Base-by-base conservation (phyloP, 331 rosid species). In the Cydonia oblonga region DNA sequence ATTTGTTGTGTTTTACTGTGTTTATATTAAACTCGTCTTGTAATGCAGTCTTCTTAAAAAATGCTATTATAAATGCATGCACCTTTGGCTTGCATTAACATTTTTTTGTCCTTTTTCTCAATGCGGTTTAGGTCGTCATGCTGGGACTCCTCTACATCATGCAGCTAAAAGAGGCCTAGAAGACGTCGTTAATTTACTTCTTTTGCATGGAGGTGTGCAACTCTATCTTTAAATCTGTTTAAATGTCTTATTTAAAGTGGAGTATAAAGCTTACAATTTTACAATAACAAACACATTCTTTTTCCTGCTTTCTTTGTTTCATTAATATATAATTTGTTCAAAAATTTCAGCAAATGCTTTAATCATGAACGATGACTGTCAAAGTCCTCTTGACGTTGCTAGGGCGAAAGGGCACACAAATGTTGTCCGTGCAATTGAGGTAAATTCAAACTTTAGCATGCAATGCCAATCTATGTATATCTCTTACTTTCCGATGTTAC, bases 121-220 rank as follows among this genome's bases (percentile, higher is more conserved):
- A 71, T 59, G 68, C 9, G 14, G 9, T 71, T 52, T 66, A 95
- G 99, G 96, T 25, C 89, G 96, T 40, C 85, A 88, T 72, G 96
- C 88, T 32, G 99, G 99, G 69, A 91, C 97, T 79, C 96, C 99
- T 24, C 78, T 95, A 66, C 97, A 95, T 75, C 99, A 95, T 83
- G 97, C 99, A 5, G 96, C 99, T 71, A 95, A 95, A 83, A 87
- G 88, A 81, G 97, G 97, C 75, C 90, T 84, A 70, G 92, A 88
- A 26, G 80, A 76, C 61, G 82, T 84, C 76, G 93, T 90, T 44
- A 90, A 83, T 85, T 69, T 95, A 78, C 97, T 95, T 79, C 93
- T 95, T 80, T 65, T 22, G 22, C 83, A 83, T 80, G 96, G 96
- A 89, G 96, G 99, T 95, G 75, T 63, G 80, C 30, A 69, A 20